Evolutionary conservation across 1,284 basidiomycete genomes (phyloP).

Genomic region (Microbotryum scabiosae): DNA sequence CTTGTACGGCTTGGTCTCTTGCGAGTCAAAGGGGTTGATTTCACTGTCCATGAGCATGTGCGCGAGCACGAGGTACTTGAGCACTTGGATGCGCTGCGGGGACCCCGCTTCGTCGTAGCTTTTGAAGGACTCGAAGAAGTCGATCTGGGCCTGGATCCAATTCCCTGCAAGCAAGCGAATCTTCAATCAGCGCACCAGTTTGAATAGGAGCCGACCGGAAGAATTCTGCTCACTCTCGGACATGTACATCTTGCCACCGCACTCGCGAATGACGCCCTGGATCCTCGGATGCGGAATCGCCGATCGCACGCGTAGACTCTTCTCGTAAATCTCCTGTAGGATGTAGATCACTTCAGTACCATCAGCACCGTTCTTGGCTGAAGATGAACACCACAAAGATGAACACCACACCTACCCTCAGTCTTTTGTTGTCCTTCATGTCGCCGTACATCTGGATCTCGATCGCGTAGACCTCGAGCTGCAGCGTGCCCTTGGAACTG

Average conservation of each 20-base stretch:
- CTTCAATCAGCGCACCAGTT: background rate
- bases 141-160: conserved; percentile 92
- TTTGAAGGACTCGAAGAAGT: conserved; percentile 97
- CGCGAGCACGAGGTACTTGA: conserved; percentile 95
- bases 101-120: conserved; percentile 98
- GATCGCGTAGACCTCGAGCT: conserved; percentile 95
- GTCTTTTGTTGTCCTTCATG: conserved; percentile 85
- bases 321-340: conserved; percentile 86
- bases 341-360: conserved; percentile 1
- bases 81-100: conserved; percentile 89
- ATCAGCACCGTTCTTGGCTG: background rate
- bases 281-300: conserved; percentile 98
- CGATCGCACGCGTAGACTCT: conserved; percentile 81
- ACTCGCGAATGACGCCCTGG: conserved; percentile 98
- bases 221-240: conserved; percentile 66
- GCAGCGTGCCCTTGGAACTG: conserved; percentile 78
- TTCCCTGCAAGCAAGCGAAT: conserved; percentile 51
- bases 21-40: conserved; percentile 98
- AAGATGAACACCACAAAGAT: background rate
- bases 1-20: conserved; percentile 99
- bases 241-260: conserved; percentile 99
- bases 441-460: conserved; percentile 99
- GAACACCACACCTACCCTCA: conserved; percentile 57
- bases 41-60: conserved; percentile 98
- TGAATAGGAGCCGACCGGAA: background rate